These are phyloP conservation scores for button mushroom (Agaricus bisporus) DNA, from an alignment of 768 basidiomycete species.

Conservation along the genomic window DNA sequence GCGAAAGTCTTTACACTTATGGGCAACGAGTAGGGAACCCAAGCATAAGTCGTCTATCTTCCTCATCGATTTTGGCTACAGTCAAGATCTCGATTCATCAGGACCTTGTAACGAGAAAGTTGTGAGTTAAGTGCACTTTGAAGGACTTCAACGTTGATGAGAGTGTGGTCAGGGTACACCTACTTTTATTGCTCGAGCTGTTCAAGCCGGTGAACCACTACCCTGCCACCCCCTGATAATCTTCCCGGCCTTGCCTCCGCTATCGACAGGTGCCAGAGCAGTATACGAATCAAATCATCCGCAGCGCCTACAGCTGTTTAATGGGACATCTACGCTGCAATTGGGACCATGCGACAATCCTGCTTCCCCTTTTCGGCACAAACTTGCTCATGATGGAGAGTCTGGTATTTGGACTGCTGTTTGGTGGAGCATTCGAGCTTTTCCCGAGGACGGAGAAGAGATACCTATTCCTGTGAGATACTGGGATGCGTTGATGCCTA, in stretches of 20 bases:
- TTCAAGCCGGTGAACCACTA: background rate
- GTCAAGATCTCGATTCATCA: background rate
- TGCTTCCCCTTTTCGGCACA: background rate
- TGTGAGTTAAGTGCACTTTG: background rate
- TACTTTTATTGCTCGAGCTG: constrained; percentile 9
- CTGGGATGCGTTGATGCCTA: background rate
- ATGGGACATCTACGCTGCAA: background rate
- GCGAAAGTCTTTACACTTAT: background rate
- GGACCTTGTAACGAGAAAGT: background rate
- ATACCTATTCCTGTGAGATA: background rate
- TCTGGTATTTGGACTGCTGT: constrained; percentile 3
- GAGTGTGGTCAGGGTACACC: constrained; percentile 1
- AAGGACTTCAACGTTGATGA: background rate
- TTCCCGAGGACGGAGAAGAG: background rate
- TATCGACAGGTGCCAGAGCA: background rate
- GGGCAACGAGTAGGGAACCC: background rate
- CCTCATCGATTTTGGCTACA: constrained; percentile 7
- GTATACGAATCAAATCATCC: background rate
- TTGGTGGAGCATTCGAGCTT: constrained; percentile 6
- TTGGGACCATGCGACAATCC: background rate
- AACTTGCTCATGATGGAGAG: constrained; percentile 7
- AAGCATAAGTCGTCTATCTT: background rate
- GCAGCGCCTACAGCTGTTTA: background rate
- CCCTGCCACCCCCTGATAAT: background rate
- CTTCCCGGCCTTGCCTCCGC: background rate